These are phyloP conservation scores for Pseudomassariella vexata DNA, from an alignment of 2,329 filamentous ascomycete species.

Conservation along the genomic window DNA sequence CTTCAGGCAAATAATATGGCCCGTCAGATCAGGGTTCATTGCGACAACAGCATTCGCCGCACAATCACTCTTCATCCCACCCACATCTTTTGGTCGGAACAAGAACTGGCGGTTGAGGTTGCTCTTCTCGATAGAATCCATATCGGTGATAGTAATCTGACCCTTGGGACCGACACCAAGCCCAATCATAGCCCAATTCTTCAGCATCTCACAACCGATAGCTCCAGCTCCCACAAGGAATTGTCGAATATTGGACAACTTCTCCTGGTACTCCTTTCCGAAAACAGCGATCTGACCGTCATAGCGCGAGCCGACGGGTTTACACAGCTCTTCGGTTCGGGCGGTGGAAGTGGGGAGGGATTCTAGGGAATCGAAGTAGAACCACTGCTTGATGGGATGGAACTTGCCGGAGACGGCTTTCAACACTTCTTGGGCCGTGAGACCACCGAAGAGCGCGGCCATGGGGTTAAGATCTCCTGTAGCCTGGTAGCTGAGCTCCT, in stretches of 20 bases:
- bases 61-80: constrained; percentile 92
- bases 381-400: constrained; percentile 87
- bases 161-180: constrained; percentile 83
- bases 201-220: constrained; percentile 98
- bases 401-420: constrained; percentile 99
- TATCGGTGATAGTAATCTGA: constrained; percentile 89
- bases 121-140: constrained; percentile 98
- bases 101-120: constrained; percentile 97
- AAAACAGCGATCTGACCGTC: constrained; percentile 98
- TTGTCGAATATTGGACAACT: constrained; percentile 82
- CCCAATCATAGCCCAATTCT: constrained; percentile 99
- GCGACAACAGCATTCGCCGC: constrained; percentile 82
- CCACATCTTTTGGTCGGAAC: constrained; percentile 90
- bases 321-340: constrained; percentile 82
- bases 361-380: constrained; percentile 98
- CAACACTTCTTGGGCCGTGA: constrained; percentile 88
- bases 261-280: constrained; percentile 87
- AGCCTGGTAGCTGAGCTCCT: constrained; percentile 91
- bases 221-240: constrained; percentile 96
- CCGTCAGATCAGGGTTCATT: constrained; percentile 91
- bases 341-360: constrained; percentile 72
- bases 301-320: constrained; percentile 78
- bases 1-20: constrained; percentile 78
- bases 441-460: constrained; percentile 90
- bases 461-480: constrained; percentile 85